Conservation (phyloP, 768 basidiomycete genomes). For the Dioszegia aurantiaca region DNA sequence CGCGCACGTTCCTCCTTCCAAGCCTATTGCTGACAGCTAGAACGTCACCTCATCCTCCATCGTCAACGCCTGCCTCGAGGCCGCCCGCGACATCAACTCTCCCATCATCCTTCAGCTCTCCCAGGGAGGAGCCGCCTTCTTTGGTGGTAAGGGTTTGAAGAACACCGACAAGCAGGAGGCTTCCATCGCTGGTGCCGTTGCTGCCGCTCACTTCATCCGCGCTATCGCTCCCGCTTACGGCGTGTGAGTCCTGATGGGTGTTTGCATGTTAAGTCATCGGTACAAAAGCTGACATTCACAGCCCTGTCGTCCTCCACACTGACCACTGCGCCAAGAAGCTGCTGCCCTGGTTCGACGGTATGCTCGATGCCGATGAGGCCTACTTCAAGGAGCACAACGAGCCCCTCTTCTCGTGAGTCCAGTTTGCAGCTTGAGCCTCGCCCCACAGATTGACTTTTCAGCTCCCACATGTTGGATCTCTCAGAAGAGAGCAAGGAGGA, state of each 20-base stretch:
- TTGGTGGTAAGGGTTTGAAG: constrained; percentile 90
- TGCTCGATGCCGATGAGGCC: constrained; percentile 92
- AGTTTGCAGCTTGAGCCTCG: background rate
- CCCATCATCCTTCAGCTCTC: constrained; percentile 98
- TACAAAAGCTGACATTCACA: constrained; percentile 45
- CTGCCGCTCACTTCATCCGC: constrained; percentile 88
- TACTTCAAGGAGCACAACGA: constrained; percentile 87
- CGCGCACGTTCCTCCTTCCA: constrained; percentile 8
- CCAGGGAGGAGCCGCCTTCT: constrained; percentile 93
- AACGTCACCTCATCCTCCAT: constrained; percentile 96
- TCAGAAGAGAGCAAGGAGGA: constrained; percentile 78
- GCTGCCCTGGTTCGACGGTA: constrained; percentile 96
- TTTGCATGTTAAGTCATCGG: too few species aligned
- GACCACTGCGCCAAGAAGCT: constrained; percentile 99
- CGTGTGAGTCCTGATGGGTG: too few species aligned
- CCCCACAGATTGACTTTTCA: constrained; percentile 27
- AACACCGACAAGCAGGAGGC: constrained; percentile 89
- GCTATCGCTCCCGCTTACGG: constrained; percentile 85
- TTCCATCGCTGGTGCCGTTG: constrained; percentile 84
- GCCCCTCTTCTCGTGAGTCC: constrained; percentile 52
- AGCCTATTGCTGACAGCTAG: constrained; percentile 54
- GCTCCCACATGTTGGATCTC: constrained; percentile 96
- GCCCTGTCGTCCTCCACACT: constrained; percentile 94
- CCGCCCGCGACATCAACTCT: constrained; percentile 91
- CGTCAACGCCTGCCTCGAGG: constrained; percentile 91